A percentile compares a stretch with the other conserved stretches of the same genome.
Conservation (phyloP, 768 basidiomycete species). For the Boletus pseudopeckii region DNA sequence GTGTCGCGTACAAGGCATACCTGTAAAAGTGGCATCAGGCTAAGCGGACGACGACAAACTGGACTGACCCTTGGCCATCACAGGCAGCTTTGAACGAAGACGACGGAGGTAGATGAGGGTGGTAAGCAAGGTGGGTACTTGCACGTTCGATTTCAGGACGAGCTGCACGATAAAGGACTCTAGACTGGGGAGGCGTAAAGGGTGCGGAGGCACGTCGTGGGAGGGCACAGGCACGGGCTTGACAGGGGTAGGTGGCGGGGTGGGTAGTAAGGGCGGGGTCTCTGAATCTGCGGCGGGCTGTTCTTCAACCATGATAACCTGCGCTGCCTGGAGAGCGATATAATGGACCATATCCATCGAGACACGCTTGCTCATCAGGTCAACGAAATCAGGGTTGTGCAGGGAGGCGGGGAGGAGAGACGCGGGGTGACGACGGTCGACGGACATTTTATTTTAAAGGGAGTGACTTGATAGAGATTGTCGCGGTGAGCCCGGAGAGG, state of each 20-base stretch:
- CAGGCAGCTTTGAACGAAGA: conserved; percentile 73
- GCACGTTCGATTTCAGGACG: conserved; percentile 79
- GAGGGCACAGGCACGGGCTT: conserved; percentile 38
- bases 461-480: conserved; percentile 34
- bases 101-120: conserved; percentile 92
- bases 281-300: conserved; percentile 29
- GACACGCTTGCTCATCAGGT: conserved; percentile 74
- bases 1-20: conserved; percentile 90
- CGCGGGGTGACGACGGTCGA: conserved; percentile 58
- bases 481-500: conserved; percentile 8
- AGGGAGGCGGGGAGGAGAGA: conserved; percentile 74
- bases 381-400: conserved; percentile 80
- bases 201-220: conserved; percentile 24
- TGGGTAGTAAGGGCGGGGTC: conserved; percentile 41
- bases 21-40: conserved; percentile 25
- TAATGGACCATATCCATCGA: conserved; percentile 82
- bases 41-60: not conserved
- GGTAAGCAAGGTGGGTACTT: conserved; percentile 84
- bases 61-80: conserved; percentile 76
- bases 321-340: conserved; percentile 74
- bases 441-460: conserved; percentile 33
- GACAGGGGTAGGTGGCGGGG: conserved; percentile 68
- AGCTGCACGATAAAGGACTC: conserved; percentile 83
- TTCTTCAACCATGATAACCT: conserved; percentile 70
- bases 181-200: conserved; percentile 55